Evolutionary conservation across 352 stramenopile species (phyloP).

Genomic region (Stephanocyclus meneghinianus): DNA sequence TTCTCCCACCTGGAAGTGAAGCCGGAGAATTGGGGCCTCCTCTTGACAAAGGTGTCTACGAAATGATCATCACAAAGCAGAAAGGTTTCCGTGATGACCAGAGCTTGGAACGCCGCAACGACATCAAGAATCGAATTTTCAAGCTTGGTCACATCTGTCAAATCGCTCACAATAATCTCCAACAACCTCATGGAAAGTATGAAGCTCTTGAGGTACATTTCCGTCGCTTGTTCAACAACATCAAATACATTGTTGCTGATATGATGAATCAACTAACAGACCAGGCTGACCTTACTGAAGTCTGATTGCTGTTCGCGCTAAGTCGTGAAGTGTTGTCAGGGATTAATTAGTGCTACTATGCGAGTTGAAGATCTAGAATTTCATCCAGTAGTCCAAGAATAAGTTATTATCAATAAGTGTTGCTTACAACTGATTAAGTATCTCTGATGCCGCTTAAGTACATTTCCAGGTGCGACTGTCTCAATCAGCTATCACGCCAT

Average conservation of each 20-base stretch:
- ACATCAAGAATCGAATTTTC: slow-evolving; percentile 81
- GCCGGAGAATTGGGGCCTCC: slow-evolving; percentile 57
- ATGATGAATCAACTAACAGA: slow-evolving; percentile 84
- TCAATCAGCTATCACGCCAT: no score
- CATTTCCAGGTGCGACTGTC: no score
- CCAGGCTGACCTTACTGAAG: slow-evolving; percentile 78
- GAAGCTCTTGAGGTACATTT: slow-evolving; percentile 73
- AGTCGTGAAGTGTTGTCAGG: neutral
- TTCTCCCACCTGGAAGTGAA: slow-evolving; percentile 46
- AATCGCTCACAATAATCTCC: slow-evolving; percentile 82
- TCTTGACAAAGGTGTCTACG: slow-evolving; percentile 81
- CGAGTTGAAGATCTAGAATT: neutral
- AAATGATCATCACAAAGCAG: slow-evolving; percentile 82
- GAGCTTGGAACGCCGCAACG: slow-evolving; percentile 69
- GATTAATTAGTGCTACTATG: neutral
- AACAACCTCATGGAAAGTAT: slow-evolving; percentile 81
- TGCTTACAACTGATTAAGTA: no score
- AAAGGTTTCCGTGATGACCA: slow-evolving; percentile 80
- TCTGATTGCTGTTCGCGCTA: slow-evolving; percentile 48
- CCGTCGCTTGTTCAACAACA: slow-evolving; percentile 80
- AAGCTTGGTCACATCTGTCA: slow-evolving; percentile 77
- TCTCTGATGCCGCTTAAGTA: no score
- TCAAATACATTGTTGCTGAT: slow-evolving; percentile 83
- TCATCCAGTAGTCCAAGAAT: neutral
- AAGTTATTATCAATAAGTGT: no score